phyloP scores from a whole-genome alignment of 305 asterid genomes.

The Striga hermonthica region DNA sequence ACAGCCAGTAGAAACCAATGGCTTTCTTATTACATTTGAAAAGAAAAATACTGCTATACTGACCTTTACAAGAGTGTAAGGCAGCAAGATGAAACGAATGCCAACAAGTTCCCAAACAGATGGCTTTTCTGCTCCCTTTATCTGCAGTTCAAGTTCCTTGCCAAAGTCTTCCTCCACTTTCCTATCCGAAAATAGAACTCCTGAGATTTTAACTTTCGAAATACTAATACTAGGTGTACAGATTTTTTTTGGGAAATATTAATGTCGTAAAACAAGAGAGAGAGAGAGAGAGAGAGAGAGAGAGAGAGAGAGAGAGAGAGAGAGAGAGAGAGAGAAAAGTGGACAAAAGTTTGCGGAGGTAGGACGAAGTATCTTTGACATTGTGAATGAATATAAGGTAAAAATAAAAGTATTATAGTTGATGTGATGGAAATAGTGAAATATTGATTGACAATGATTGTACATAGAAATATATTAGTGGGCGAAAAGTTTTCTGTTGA shows the following conservation, averaged over 20 bases:
- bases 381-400: too few species aligned
- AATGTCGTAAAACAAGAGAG: background rate
- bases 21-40: slow-evolving; percentile 23
- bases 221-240: too few species aligned
- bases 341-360: too few species aligned
- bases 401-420: too few species aligned
- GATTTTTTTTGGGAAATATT: slow-evolving; percentile 11
- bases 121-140: slow-evolving; percentile 88
- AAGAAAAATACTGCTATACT: background rate
- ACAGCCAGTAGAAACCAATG: slow-evolving; percentile 19
- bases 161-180: slow-evolving; percentile 75
- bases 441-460: too few species aligned
- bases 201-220: too few species aligned
- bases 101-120: slow-evolving; percentile 80
- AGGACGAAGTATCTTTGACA: too few species aligned
- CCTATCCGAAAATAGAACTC: slow-evolving; percentile 44
- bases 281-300: background rate
- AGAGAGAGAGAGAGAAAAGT: too few species aligned
- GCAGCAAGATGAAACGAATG: slow-evolving; percentile 75
- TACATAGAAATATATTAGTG: too few species aligned
- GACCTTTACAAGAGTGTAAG: slow-evolving; percentile 81
- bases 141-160: slow-evolving; percentile 88
- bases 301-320: too few species aligned
- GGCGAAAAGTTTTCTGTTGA: too few species aligned
- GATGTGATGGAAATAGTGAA: too few species aligned